Base-by-base conservation (phyloP, 495 filamentous ascomycete genomes). In the Aspergillus cavernicola region DNA sequence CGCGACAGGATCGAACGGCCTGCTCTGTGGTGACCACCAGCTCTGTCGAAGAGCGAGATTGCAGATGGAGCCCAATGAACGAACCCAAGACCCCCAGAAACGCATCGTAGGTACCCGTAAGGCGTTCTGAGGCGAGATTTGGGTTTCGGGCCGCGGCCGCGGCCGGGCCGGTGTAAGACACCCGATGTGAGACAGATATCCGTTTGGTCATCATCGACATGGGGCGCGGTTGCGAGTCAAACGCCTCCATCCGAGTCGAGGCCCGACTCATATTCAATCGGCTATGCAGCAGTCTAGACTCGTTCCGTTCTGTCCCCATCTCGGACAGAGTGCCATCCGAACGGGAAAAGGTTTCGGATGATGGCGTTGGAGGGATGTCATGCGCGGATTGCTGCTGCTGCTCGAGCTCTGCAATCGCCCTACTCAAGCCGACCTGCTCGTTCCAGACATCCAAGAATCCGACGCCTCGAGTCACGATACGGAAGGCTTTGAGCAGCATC, bases 401-500 rank as follows among this genome's bases (percentile, higher is more conserved):
- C 19, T 77, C 74, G 57, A 87, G 76, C 58, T 86, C 82, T 18
- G 79, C 75, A 39, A 86, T 79, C 22, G 84, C 84, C 52, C 79
- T 74, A 68, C 81, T 81, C 36, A 85, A 66, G 38, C 80, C 75
- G 26, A 85, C 80, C 50, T 90, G 87, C 50, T 92, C 84, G 20
- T 89, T 84, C 78, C 90, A 87, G 4, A 91, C 77, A 62, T 99
- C 95, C n/a, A 97, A 76, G 65, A 99, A 97, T 53, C 84, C 80
- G 45, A 97, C 90, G 31, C 88, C 89, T 52, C 91, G 86, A 50
- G 84, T 90, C n/a, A 95, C 88, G 52, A 97, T 89, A 60, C 88
- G 92, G 74, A 95, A 97, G 0, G 90, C 91, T 64, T 91, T 92
- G 43, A 95, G 70, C 10, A 97, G 84, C 82, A 97, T 88, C 65